phyloP scores from a whole-genome alignment of 257 asterid species.

The Solanum dulcamara region DNA sequence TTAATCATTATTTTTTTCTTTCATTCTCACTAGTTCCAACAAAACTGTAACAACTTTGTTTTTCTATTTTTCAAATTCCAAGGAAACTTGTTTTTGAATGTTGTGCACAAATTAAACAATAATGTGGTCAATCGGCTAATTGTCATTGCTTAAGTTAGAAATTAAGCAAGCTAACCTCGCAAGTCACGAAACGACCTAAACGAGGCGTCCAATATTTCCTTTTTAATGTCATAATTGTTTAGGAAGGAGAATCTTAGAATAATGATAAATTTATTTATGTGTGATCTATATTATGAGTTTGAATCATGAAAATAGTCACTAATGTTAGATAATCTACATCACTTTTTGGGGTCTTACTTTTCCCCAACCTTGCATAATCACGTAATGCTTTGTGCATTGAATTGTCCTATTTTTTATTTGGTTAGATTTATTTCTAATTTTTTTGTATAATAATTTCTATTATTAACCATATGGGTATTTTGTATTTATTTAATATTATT shows the following conservation, averaged over 20 bases:
- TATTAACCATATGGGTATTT: neutral
- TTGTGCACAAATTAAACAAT: neutral
- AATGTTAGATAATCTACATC: accelerated
- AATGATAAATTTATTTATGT: accelerated
- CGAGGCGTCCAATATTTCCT: neutral
- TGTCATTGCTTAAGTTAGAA: neutral
- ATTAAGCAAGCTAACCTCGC: neutral
- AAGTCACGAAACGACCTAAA: neutral
- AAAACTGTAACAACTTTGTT: neutral
- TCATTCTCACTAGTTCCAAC: neutral
- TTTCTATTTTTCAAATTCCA: neutral
- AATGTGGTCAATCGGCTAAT: neutral
- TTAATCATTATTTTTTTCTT: too few relatives aligned
- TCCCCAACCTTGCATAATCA: neutral
- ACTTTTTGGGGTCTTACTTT: accelerated
- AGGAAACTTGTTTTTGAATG: neutral
- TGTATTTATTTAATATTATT: neutral
- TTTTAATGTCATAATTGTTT: neutral
- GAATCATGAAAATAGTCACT: neutral
- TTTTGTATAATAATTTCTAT: neutral
- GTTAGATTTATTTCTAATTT: neutral
- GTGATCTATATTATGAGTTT: neutral
- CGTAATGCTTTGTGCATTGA: accelerated
- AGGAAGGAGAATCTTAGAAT: accelerated
- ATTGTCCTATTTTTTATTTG: accelerated